phyloP scores from a whole-genome alignment of 1,139 yeast species.

The Geotrichum australiense region DNA sequence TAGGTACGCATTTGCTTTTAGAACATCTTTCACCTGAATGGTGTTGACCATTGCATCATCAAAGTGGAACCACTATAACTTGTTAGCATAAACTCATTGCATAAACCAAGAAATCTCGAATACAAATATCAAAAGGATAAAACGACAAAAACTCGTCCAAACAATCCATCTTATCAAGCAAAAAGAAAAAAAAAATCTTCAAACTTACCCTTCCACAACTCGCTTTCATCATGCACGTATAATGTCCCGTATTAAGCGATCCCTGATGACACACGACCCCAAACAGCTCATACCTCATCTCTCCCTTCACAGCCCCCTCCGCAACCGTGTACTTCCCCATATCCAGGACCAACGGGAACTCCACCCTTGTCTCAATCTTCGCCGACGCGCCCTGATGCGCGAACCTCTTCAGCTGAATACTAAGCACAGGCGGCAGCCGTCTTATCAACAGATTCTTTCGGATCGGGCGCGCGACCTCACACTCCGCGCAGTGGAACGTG shows the following conservation, averaged over 20 bases:
- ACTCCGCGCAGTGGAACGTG: slow-evolving; percentile 60
- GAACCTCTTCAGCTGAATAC: slow-evolving; percentile 81
- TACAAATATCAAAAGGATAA: too few relatives aligned
- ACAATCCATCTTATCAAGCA: not conserved
- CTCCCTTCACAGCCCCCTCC: slow-evolving; percentile 25
- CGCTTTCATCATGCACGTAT: slow-evolving; percentile 69
- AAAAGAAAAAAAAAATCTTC: not conserved
- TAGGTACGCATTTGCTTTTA: slow-evolving; percentile 65
- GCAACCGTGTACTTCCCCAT: slow-evolving; percentile 50
- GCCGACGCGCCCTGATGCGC: slow-evolving; percentile 68
- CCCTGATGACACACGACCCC: slow-evolving; percentile 89
- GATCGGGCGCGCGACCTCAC: slow-evolving; percentile 57
- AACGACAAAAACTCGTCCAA: not conserved
- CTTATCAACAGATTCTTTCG: slow-evolving; percentile 63
- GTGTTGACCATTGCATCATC: slow-evolving; percentile 83
- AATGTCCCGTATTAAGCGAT: slow-evolving; percentile 91
- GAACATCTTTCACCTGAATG: slow-evolving; percentile 57
- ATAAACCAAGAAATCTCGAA: too few relatives aligned
- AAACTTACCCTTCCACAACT: slow-evolving; percentile 42
- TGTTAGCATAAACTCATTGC: too few relatives aligned
- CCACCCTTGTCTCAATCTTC: slow-evolving; percentile 69
- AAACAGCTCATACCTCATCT: slow-evolving; percentile 63
- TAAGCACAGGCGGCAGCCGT: slow-evolving; percentile 66
- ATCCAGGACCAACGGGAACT: slow-evolving; percentile 65
- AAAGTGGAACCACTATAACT: slow-evolving; percentile 67